Evolutionary conservation across 805 yeast species (phyloP), one percentile per base, ranked within the genome.

Genomic region (Jamesozyma gamospora): DNA sequence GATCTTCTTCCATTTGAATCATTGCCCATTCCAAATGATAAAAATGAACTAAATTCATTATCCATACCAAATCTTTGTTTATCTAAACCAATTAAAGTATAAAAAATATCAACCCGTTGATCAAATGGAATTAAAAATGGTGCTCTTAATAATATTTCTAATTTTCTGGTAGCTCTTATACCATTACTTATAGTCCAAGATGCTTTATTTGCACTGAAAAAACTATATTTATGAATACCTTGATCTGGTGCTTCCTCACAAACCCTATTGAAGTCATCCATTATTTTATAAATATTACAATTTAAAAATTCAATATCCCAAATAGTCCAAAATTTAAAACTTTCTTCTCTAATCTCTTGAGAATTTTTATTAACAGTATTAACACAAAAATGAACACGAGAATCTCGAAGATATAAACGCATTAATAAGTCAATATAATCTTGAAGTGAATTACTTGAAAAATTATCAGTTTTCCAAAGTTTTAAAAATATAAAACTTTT

Each of bases 121-220:
- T 71, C 70, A 57, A 90, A 90, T 0, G 84, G 76, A 6, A 90
- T 67, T 63, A 87, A 80, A 54, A 83, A 90, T 3, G 97, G 96
- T 3, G 79, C 64, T 37, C 74, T 70, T 1, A 72, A 65, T 34
- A 84, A 66, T 0, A 88, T 63, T 34, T 72, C 75, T 17, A 73
- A 46, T 43, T 66, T 72, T 26, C 51, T 45, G 25, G 50, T 42
- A 40, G 51, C 50, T 28, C 54, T 53, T 2, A 53, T 45, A 32
- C 36, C 36, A 28, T 35, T 35, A 10, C 37, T 33, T n/a, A 19
- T 27, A 15, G 27, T 34, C 40, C 40, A 41, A 2, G 35, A 35
- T 8, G 19, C 28, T 11, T 28, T 29, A 32, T 32, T 32, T 11
- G 34, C 33, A 2, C 36, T 16, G 7, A 41, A 31, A 12, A 41